Evolutionary conservation across 441 rosid species (phyloP), one percentile per base, ranked within the genome.

Genomic region (Jatropha podagrica): DNA sequence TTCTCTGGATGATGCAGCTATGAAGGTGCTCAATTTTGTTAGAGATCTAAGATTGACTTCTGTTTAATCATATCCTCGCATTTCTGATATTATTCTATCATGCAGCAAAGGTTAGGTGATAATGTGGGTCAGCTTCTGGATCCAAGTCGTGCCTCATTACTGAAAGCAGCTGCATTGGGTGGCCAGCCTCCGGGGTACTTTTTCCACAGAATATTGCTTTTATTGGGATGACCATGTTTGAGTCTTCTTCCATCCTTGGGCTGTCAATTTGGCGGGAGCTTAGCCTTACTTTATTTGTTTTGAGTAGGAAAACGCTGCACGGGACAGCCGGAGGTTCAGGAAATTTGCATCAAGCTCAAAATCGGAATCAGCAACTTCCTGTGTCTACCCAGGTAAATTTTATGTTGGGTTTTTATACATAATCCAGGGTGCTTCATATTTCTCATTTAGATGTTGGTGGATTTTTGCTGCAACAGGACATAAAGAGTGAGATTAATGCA

Each of bases 161-260:
- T 92, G 89, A 93, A 91, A 79, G 84, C 97, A 76, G 85, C 87
- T 44, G 91, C 86, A 63, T 78, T 88, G 72, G 71, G 91, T 17
- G 90, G 98, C 81, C 97, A 91, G 81, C 82, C 95, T 82, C 80
- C 94, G 51, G 96, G 97, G 99, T 96, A 69, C 11, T 71, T 77
- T 71, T 85, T 76, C 67, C 69, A 69, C 72, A 13, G 44, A 13
- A 18, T 15, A 58, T 65, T 42, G 40, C 23, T 59, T 54, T 67
- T 44, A n/a, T 69, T 59, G n/a, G 41, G 37, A 7, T 68, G 4
- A 44, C 8, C 6, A 58, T 49, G 8, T 42, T 69, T 54, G 13
- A 38, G 32, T 40, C 58, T 64, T n/a, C 60, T 63, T 10, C 17
- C 55, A 20, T 59, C 62, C 23, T 11, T 56, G 68, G 61, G 60